Evolutionary conservation across 179 eudicot species (phyloP).

Genomic region (Silene coronaria): DNA sequence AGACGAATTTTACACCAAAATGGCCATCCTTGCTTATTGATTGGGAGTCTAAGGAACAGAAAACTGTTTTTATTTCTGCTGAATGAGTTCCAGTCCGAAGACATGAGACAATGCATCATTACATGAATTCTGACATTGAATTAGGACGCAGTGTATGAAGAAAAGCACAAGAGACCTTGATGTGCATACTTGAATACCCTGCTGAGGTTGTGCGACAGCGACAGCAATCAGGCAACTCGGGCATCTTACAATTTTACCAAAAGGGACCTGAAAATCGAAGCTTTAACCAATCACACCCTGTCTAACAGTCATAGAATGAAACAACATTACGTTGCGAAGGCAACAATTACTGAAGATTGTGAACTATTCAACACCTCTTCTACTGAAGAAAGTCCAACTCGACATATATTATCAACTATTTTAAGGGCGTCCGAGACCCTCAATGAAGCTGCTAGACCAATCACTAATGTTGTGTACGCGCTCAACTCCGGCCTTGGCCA

Average conservation of each 20-base stretch:
- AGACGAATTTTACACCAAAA: background rate
- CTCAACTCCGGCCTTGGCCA: conserved; percentile 85
- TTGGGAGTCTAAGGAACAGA: background rate
- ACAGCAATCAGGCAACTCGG: conserved; percentile 81
- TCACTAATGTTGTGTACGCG: conserved; percentile 50
- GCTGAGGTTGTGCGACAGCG: conserved; percentile 92
- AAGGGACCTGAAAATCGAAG: conserved; percentile 60
- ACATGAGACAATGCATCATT: background rate
- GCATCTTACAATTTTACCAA: conserved; percentile 85
- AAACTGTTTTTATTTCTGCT: no score
- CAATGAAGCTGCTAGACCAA: conserved; percentile 76
- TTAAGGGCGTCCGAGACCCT: conserved; percentile 81
- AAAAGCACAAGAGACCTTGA: conserved; percentile 30
- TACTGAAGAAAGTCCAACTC: conserved; percentile 77
- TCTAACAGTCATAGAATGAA: conserved; percentile 5
- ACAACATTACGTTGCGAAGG: background rate
- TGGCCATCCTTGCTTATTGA: background rate
- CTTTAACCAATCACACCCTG: background rate
- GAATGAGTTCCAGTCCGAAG: background rate
- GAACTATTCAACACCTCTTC: conserved; percentile 55
- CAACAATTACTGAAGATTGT: conserved; percentile 57
- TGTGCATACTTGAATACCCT: conserved; percentile 90
- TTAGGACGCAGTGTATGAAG: conserved; percentile 9
- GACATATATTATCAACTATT: conserved; percentile 54
- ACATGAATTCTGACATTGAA: background rate